Evolutionary conservation across 139 green algal genomes (phyloP), one percentile per base, ranked within the genome.

Genomic region (Gonium pectorale): DNA sequence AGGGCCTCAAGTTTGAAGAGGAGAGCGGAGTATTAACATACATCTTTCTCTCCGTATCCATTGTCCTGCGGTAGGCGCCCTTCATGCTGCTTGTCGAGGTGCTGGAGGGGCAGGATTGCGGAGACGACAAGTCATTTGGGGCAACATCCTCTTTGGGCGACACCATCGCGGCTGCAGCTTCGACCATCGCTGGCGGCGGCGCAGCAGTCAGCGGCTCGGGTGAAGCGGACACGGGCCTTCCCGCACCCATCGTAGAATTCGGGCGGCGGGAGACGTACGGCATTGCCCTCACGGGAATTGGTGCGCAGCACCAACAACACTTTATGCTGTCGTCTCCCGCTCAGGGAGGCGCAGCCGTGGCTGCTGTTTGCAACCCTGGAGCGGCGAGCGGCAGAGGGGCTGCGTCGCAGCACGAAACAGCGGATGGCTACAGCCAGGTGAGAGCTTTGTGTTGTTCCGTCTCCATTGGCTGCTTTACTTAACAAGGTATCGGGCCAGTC

Each of bases 31-130:
- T 63, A 6, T n/a, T 31, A n/a, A 63, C 54, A 0, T 63, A 22
- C 54, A 31, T 6, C 54, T 63, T 63, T 11, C 46, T 54, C 46
- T 15, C 46, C 46, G 15, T 11, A 54, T 22, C 54, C 21, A 31
- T 31, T 31, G 11, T 6, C 22, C 37, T 46, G 17, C 43, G 29
- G 7, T 80, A 89, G 83, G 81, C 86, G 0, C 90, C 90, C 13
- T 93, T 93, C 77, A 85, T 93, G 82, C 70, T 93, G 46, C 86
- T 89, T 46, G 66, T 92, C 29, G 90, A 93, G 68, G 86, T 92
- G 6, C 85, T 92, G 66, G 44, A 88, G 64, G 71, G 68, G 27
- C 71, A 85, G 66, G 64, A 77, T 22, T 68, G 64, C 64, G 78
- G 63, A 4, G 78, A 56, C 56, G 40, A 40, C 8, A 1, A 19